Base-by-base conservation (phyloP, 106 monocot species). In the Agapanthus africanus region DNA sequence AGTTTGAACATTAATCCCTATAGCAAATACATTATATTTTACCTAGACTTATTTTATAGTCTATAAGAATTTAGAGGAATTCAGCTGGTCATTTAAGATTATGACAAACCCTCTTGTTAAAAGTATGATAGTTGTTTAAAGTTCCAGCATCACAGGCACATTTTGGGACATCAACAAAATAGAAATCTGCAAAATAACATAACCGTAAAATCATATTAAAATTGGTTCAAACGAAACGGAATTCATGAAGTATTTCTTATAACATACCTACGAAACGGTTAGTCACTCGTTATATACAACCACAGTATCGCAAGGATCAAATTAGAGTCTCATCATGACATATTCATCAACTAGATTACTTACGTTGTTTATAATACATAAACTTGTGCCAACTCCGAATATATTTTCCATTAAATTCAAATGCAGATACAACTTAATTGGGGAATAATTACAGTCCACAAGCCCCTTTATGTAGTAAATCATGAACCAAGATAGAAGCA, bases 71-170 rank as follows among this genome's bases (percentile, higher is more conserved):
- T n/a, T n/a, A n/a, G n/a, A n/a, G n/a, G n/a, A n/a, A n/a, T n/a
- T n/a, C n/a, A n/a, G n/a, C n/a, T n/a, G n/a, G n/a, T n/a, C n/a
- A n/a, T n/a, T n/a, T n/a, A n/a, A n/a, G n/a, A n/a, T n/a, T n/a
- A n/a, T n/a, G n/a, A n/a, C n/a, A n/a, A n/a, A n/a, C n/a, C n/a
- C n/a, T n/a, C n/a, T n/a, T n/a, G n/a, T n/a, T n/a, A n/a, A n/a
- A n/a, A n/a, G n/a, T 37, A 91, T 3, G 30, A 14, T 57, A 14
- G 56, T 14, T 57, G 56, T 57, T 57, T 14, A 57, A 18, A 30
- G 4, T 13, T 57, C 56, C 56, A 28, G 14, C 27, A 57, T 57
- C 31, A 57, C 27, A 2, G 27, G 30, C 56, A 57, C 30, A 11
- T 57, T 11, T 57, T 27, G 27, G 56, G 56, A 25, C 56, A 57